Evolutionary conservation across 306 rosid species (phyloP).

Genomic region (Cicer bijugum): DNA sequence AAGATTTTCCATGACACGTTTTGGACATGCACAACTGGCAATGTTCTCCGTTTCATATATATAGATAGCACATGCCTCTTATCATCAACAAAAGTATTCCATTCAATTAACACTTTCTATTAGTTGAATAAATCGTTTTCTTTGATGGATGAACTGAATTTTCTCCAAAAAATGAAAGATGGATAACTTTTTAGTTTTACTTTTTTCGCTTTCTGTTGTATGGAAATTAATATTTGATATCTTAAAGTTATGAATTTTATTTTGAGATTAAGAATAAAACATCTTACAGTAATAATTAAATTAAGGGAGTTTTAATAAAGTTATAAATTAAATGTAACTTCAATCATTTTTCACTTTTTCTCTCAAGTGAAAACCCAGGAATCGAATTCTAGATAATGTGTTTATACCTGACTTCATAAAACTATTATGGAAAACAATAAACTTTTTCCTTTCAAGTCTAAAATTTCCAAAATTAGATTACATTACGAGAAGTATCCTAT

Average conservation of each 20-base stretch:
- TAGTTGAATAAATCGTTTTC: neutral
- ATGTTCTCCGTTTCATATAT: neutral
- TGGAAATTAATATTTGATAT: neutral
- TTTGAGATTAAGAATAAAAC: neutral
- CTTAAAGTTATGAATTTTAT: neutral
- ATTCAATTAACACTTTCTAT: neutral
- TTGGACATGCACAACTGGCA: constrained; percentile 33
- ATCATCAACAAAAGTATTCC: neutral
- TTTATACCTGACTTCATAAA: neutral
- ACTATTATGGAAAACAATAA: neutral
- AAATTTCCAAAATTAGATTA: neutral
- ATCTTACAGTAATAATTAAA: neutral
- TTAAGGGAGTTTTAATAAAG: neutral
- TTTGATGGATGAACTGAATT: neutral
- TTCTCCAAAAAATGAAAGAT: neutral
- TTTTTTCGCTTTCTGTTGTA: neutral
- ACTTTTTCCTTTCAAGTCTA: neutral
- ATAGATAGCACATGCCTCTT: neutral
- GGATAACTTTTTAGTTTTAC: neutral
- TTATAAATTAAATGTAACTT: neutral
- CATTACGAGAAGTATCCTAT: neutral
- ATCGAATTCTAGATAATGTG: neutral
- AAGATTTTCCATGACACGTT: constrained; percentile 34
- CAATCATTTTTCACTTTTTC: neutral
- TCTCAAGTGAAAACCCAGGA: too few relatives aligned